Evolutionary conservation across 2,329 filamentous ascomycete species (phyloP), one percentile per base, ranked within the genome.

Genomic region (Chalara sp.): DNA sequence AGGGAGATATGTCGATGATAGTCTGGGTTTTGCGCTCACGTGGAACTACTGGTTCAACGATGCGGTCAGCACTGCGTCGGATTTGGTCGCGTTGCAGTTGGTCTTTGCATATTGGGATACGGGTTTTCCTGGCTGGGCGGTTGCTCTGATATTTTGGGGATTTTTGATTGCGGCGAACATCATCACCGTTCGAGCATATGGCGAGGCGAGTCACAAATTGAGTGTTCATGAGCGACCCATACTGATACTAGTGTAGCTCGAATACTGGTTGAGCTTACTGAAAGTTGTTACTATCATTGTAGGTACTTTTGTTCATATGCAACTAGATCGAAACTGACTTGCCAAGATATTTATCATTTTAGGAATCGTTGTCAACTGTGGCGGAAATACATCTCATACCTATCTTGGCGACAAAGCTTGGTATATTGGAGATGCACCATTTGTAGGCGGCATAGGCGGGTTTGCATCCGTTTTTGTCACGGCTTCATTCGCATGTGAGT

Each of bases 41-140:
- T 63, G 76, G 77, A 80, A 80, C 56, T 80, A 79, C 63, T 85
- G 80, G 80, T 83, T 84, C 59, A 84, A 85, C 61, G 80, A 84
- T 65, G 81, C 80, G 1, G 75, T 80, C 0, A 75, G 73, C 0
- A 79, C 75, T 1, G 81, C 81, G 0, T 71, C 79, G 0, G 81
- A 86, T 65, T 66, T 85, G 30, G 78, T 84, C 21, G 74, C 78
- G 0, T 63, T 80, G 33, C 78, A 81, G 61, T 66, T 85, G 2
- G 61, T 85, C 1, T 65, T 84, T 48, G 66, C 80, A 45, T 84
- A 81, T 61, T 85, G 81, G 81, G 77, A 74, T 35, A 73, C 78
- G 43, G 73, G 75, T 53, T 80, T 86, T 47, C 81, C 82, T 0
- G 80, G 80, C 1, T 84, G 80, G 74, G 82, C 76, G 0, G 68